Base-by-base conservation (phyloP, 164 flowering plant species). In the Magnolia changhungtana region DNA sequence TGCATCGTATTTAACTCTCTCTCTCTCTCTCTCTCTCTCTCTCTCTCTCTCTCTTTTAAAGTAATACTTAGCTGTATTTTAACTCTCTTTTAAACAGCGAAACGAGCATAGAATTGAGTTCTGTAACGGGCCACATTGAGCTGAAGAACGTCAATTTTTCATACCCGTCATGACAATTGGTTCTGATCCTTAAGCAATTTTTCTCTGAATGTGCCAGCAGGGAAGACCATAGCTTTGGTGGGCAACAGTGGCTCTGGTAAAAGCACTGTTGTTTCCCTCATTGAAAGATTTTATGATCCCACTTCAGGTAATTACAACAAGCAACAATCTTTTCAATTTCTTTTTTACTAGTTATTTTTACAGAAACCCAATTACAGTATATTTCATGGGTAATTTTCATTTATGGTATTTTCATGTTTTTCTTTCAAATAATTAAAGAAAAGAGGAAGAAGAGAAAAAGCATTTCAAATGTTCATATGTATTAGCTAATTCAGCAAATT, bases 191-290 rank as follows among this genome's bases (percentile, higher is more conserved):
- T 21, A 81, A n/a, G 80, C 81, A 77, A 89, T 68, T 87, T 93
- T 78, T 83, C 88, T 8, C 84, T 93, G 0, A 83, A 18, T 63
- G 91, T 91, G 8, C 91, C 91, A 8, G 95, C 95, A 6, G 98
- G 98, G 65, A 93, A 89, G 82, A 93, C 96, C 72, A 89, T 93
- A 31, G 96, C 96, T 37, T 82, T 93, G 75, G 98, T 93, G 45
- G 98, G 98, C 55, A 91, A 95, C 86, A 93, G 98, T 75, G 98
- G 98, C 79, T 93, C 95, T 24, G 98, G 98, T 18, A 93, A 93
- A 77, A 93, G 98, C 89, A 93, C 98, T 2, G 92, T 91, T 8
- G 98, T 93, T 21, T 85, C 95, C 70, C 93, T 93, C 78, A 93
- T 93, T 51, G 98, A 93, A 83, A 85, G 98, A 77, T 93, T 93